Percentiles rank a stretch among this genome's conserved stretches.
phyloP scores from a whole-genome alignment of 164 flowering plant species.

The Euptelea pleiosperma region DNA sequence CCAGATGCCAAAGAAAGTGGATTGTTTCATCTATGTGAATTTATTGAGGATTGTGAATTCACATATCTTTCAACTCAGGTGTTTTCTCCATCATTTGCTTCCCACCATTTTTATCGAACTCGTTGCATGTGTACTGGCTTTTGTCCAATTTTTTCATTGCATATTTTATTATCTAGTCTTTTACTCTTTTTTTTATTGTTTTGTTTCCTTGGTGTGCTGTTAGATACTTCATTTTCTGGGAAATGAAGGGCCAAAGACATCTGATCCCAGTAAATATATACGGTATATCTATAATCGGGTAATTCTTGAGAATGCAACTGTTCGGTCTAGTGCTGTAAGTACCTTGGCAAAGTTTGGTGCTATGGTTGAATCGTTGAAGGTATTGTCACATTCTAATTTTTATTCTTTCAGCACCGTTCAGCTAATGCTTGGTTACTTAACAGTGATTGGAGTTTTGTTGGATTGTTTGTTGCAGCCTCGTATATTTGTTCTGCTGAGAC shows the following conservation, averaged over 20 bases:
- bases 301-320: slow-evolving; percentile 98
- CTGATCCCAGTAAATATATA: slow-evolving; percentile 95
- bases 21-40: slow-evolving; percentile 95
- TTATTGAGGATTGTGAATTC: slow-evolving; percentile 99
- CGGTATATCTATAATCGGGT: slow-evolving; percentile 92
- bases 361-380: slow-evolving; percentile 88
- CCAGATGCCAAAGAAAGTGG: slow-evolving; percentile 99
- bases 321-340: slow-evolving; percentile 95
- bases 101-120: too few relatives aligned
- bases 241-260: slow-evolving; percentile 91
- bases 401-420: neutral
- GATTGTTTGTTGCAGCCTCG: slow-evolving; percentile 81
- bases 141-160: neutral
- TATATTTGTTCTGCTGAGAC: slow-evolving; percentile 76
- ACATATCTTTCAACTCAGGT: slow-evolving; percentile 99
- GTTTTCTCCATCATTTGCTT: slow-evolving; percentile 7
- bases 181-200: neutral
- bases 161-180: neutral
- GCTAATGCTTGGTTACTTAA: slow-evolving; percentile 13
- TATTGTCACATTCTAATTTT: slow-evolving; percentile 16
- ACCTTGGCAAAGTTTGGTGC: slow-evolving; percentile 97
- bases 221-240: slow-evolving; percentile 98
- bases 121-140: too few relatives aligned
- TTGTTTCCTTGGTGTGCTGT: neutral
- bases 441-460: slow-evolving; percentile 5